Conservation (phyloP, 164 flowering plant genomes). For the Chloranthus sessilifolius region DNA sequence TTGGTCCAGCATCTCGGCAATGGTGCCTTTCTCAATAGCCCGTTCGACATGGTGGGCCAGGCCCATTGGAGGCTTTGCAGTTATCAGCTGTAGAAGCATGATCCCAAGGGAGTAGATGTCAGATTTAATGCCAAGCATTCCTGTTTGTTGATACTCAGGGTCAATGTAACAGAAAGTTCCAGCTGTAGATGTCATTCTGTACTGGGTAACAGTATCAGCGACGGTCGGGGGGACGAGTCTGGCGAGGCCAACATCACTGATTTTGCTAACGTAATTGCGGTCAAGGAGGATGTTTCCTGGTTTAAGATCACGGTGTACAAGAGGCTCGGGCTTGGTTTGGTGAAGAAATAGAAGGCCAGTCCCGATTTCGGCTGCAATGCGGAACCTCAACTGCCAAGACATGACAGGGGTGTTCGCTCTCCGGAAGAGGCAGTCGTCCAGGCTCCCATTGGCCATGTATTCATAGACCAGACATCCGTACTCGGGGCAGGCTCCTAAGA, state of each 20-base stretch:
- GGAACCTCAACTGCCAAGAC: conserved; percentile 53
- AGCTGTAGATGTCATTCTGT: conserved; percentile 66
- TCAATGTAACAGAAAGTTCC: conserved; percentile 77
- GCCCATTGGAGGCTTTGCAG: conserved; percentile 63
- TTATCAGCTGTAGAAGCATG: conserved; percentile 49
- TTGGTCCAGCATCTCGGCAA: conserved; percentile 41
- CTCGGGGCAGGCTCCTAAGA: conserved; percentile 55
- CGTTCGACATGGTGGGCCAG: conserved; percentile 47
- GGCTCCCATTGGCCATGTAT: conserved; percentile 63
- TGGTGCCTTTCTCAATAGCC: conserved; percentile 46
- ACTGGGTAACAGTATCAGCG: conserved; percentile 56
- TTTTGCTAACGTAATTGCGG: conserved; percentile 59
- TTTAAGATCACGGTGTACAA: conserved; percentile 67
- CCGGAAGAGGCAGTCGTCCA: conserved; percentile 51
- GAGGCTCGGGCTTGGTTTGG: conserved; percentile 70
- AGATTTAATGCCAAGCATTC: conserved; percentile 69
- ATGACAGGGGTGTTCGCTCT: conserved; percentile 39
- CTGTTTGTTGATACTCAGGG: conserved; percentile 74
- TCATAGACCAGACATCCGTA: conserved; percentile 38
- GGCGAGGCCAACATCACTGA: conserved; percentile 63
- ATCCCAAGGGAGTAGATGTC: conserved; percentile 65
- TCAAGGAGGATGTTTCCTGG: conserved; percentile 67
- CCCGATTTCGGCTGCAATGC: conserved; percentile 59
- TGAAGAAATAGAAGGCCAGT: conserved; percentile 60
- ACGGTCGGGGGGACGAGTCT: conserved; percentile 62